A percentile compares a stretch with the other conserved stretches of the same genome.
Evolutionary conservation across 768 basidiomycete species (phyloP).

Genomic region (Lentinus brumalis): DNA sequence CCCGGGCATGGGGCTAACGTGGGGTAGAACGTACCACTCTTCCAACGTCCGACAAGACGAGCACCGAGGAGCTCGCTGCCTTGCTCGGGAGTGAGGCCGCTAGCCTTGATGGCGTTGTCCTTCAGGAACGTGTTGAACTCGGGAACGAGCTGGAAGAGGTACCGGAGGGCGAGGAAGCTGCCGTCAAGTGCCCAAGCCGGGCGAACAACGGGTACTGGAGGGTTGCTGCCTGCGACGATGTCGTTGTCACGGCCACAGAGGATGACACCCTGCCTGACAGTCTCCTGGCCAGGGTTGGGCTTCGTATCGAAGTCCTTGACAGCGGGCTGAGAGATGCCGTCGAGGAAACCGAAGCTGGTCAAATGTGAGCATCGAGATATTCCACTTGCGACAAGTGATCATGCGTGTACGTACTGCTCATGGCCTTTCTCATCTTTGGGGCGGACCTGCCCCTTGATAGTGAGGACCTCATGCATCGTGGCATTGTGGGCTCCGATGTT

Average conservation of each 20-base stretch:
- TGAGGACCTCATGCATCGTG: slow-evolving; percentile 41
- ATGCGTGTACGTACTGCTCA: slow-evolving; percentile 26
- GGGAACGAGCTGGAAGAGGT: slow-evolving; percentile 37
- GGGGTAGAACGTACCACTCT: slow-evolving; percentile 25
- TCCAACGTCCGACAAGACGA: slow-evolving; percentile 38
- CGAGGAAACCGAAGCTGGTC: slow-evolving; percentile 30
- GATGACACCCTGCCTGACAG: slow-evolving; percentile 31
- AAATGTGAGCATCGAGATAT: background rate
- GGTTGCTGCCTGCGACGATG: background rate
- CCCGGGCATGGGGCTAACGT: no score
- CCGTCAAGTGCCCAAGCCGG: slow-evolving; percentile 34
- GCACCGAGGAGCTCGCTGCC: slow-evolving; percentile 35
- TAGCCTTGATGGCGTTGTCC: slow-evolving; percentile 21
- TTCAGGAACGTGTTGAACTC: slow-evolving; percentile 35
- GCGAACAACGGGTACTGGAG: slow-evolving; percentile 26
- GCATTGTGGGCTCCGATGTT: slow-evolving; percentile 36
- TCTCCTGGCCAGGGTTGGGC: slow-evolving; percentile 24
- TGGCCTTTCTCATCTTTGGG: slow-evolving; percentile 29
- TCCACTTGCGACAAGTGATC: no score
- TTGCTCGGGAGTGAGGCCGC: slow-evolving; percentile 21
- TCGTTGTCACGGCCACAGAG: slow-evolving; percentile 25
- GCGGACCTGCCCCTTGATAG: slow-evolving; percentile 38
- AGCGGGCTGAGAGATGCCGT: slow-evolving; percentile 35
- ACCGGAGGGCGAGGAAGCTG: slow-evolving; percentile 34
- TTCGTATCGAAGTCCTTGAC: slow-evolving; percentile 30